Conservation (phyloP, 23 red algal genomes). For the Pyropia haitanensis region DNA sequence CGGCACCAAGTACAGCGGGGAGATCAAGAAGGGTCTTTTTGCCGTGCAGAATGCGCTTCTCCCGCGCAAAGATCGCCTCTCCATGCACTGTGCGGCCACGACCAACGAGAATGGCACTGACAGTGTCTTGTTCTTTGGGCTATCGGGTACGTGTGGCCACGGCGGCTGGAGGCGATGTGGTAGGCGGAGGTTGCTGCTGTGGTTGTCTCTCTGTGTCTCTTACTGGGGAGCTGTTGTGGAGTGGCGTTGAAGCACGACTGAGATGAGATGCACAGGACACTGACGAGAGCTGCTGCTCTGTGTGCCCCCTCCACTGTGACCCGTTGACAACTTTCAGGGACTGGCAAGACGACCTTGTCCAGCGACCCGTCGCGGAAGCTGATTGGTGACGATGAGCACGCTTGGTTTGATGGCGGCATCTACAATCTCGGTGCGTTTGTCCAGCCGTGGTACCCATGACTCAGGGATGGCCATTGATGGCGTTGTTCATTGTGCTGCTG, state of each 20-base stretch:
- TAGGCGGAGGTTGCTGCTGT: no score
- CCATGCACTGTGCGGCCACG: slow-evolving; percentile 47
- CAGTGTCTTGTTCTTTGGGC: slow-evolving; percentile 18
- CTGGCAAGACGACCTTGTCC: slow-evolving; percentile 45
- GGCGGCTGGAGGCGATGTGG: no score
- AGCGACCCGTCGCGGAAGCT: slow-evolving; percentile 25
- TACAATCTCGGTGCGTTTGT: no score
- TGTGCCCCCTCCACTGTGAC: not conserved
- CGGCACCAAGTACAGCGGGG: slow-evolving; percentile 46
- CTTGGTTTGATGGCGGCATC: slow-evolving; percentile 21
- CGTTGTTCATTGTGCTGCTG: no score
- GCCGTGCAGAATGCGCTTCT: slow-evolving; percentile 20
- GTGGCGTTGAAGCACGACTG: no score
- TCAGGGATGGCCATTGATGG: no score
- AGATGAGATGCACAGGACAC: no score
- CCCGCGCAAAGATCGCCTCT: slow-evolving; percentile 8
- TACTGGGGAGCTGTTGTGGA: no score
- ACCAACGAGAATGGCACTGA: not conserved
- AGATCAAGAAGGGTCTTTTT: slow-evolving; percentile 47
- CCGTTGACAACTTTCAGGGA: slow-evolving; percentile 11
- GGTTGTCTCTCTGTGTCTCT: no score
- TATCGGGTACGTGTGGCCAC: no score
- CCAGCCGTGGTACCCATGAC: no score
- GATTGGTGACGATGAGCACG: slow-evolving; percentile 62
- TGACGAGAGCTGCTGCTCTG: no score